Evolutionary conservation across 306 rosid species (phyloP).

Genomic region (Lithocarpus polystachyus): DNA sequence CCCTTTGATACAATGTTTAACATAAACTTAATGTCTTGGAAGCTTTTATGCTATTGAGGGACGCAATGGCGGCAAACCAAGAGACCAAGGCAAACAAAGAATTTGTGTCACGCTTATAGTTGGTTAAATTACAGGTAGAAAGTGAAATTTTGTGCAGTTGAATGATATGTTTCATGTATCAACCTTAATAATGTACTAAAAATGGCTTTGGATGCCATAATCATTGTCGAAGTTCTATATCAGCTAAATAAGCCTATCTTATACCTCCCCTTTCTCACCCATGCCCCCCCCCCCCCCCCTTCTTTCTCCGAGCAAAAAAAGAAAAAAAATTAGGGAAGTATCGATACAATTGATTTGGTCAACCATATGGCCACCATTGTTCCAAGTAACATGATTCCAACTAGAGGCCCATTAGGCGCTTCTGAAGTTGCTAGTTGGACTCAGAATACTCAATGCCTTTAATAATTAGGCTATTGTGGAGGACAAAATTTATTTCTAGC

Average conservation of each 20-base stretch:
- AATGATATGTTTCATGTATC: background rate
- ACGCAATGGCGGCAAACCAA: background rate
- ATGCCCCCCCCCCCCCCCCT: no score
- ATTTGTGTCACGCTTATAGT: background rate
- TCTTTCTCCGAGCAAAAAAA: background rate
- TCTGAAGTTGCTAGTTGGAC: background rate
- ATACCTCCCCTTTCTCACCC: background rate
- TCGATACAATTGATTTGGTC: background rate
- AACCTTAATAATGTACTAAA: background rate
- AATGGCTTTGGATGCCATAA: background rate
- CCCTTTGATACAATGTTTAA: background rate
- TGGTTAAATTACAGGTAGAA: background rate
- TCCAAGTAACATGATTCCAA: background rate
- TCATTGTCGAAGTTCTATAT: background rate
- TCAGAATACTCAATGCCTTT: background rate
- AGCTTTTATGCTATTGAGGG: background rate
- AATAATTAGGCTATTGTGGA: background rate
- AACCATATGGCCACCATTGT: background rate
- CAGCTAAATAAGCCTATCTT: background rate
- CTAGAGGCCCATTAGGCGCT: background rate
- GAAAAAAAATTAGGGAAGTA: no score
- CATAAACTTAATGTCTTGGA: background rate
- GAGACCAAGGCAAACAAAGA: background rate
- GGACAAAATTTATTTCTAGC: background rate
- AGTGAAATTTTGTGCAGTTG: background rate